Conservation (phyloP, 1,284 basidiomycete species). For the Ganoderma multipileum region DNA sequence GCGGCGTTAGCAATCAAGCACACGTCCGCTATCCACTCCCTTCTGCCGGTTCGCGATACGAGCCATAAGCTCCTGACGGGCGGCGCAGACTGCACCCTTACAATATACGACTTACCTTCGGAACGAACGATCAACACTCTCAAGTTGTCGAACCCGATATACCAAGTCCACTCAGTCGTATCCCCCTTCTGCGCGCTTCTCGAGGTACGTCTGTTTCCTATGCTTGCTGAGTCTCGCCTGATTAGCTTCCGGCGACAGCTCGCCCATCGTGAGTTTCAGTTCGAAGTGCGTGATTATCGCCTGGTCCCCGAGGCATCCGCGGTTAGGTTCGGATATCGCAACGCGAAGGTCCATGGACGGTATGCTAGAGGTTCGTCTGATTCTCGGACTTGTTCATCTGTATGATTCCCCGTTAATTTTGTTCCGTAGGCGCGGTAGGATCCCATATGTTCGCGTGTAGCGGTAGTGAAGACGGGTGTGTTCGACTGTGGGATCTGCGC, state of each 20-base stretch:
- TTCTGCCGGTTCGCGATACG: slow-evolving; percentile 51
- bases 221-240: background rate
- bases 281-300: slow-evolving; percentile 57
- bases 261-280: slow-evolving; percentile 57
- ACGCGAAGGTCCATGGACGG: slow-evolving; percentile 47
- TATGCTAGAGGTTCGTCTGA: slow-evolving; percentile 48
- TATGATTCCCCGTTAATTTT: background rate
- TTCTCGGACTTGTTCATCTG: background rate
- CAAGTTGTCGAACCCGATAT: slow-evolving; percentile 51
- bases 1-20: slow-evolving; percentile 50
- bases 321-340: slow-evolving; percentile 52
- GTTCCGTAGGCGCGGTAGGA: slow-evolving; percentile 38
- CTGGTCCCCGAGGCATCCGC: slow-evolving; percentile 40
- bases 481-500: slow-evolving; percentile 58
- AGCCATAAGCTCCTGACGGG: slow-evolving; percentile 55
- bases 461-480: slow-evolving; percentile 44
- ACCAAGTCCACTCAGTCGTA: slow-evolving; percentile 49
- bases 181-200: slow-evolving; percentile 50
- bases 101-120: slow-evolving; percentile 55
- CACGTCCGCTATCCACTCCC: slow-evolving; percentile 49
- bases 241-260: slow-evolving; percentile 41
- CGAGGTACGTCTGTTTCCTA: slow-evolving; percentile 44
- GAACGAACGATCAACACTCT: slow-evolving; percentile 49
- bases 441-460: slow-evolving; percentile 51
- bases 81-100: slow-evolving; percentile 53